Evolutionary conservation across 2,329 filamentous ascomycete species (phyloP).

Genomic region (Periconia sp.): DNA sequence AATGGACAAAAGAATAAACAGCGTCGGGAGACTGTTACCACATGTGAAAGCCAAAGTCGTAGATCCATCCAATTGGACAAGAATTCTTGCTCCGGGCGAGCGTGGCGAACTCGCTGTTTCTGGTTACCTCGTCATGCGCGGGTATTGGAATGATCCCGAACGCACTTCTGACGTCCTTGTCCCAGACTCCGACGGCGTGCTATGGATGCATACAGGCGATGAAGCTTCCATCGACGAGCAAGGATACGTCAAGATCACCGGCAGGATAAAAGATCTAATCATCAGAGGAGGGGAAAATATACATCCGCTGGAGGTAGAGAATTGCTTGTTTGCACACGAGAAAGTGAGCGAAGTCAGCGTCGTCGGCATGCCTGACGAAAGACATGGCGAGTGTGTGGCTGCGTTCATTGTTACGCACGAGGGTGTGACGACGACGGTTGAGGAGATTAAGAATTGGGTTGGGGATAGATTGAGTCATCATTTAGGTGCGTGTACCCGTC

Average conservation of each 20-base stretch:
- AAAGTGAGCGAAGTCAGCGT: slow-evolving; percentile 78
- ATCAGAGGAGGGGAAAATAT: slow-evolving; percentile 97
- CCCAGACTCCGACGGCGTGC: slow-evolving; percentile 58
- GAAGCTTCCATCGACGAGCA: slow-evolving; percentile 84
- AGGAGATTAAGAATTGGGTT: slow-evolving; percentile 76
- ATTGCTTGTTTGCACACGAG: slow-evolving; percentile 77
- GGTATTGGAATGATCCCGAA: slow-evolving; percentile 79
- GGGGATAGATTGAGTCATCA: slow-evolving; percentile 73
- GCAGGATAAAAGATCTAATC: slow-evolving; percentile 92
- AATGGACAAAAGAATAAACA: slow-evolving; percentile 72
- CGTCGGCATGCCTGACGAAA: slow-evolving; percentile 80
- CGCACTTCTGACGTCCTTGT: slow-evolving; percentile 74
- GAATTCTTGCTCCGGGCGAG: slow-evolving; percentile 67
- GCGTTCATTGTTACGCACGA: slow-evolving; percentile 73
- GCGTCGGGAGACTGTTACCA: slow-evolving; percentile 81
- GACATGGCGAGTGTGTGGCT: slow-evolving; percentile 84
- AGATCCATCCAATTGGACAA: slow-evolving; percentile 64
- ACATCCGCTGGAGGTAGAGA: slow-evolving; percentile 90
- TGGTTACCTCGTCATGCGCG: slow-evolving; percentile 90
- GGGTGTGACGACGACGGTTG: slow-evolving; percentile 49
- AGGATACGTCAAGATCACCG: slow-evolving; percentile 88
- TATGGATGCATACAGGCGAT: slow-evolving; percentile 94
- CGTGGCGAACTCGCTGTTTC: slow-evolving; percentile 81
- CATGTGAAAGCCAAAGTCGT: slow-evolving; percentile 84
- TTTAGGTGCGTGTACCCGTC: slow-evolving; percentile 55